These are phyloP conservation scores for Trichoderma brevicompactum DNA, from an alignment of 2,329 filamentous ascomycete genomes.

Conservation along the genomic window DNA sequence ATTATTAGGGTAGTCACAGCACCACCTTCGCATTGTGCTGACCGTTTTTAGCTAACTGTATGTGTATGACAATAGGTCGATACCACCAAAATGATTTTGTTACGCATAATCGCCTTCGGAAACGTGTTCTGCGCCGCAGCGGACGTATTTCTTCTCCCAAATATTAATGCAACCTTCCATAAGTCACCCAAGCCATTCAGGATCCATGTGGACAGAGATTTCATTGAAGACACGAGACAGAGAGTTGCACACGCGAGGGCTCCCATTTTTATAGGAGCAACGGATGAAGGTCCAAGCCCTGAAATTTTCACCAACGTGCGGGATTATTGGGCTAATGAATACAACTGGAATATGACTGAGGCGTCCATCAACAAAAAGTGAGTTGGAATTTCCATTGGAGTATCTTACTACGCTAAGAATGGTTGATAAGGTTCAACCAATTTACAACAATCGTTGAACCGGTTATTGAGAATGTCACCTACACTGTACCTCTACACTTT, in stretches of 20 bases:
- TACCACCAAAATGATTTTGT: background rate
- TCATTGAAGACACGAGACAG: constrained; percentile 13
- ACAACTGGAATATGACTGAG: background rate
- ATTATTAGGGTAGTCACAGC: no score
- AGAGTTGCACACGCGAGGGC: background rate
- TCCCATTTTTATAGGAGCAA: background rate
- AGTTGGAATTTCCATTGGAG: background rate
- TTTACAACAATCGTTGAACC: background rate
- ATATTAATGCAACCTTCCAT: background rate
- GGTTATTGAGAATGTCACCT: background rate
- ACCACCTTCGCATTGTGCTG: no score
- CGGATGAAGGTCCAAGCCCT: background rate
- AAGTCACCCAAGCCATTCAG: background rate
- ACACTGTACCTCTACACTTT: background rate
- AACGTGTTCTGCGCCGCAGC: background rate
- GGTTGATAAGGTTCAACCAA: background rate
- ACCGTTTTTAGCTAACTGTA: no score
- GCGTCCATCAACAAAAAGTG: background rate
- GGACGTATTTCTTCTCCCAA: background rate
- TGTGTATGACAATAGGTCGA: background rate
- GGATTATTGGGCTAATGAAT: background rate
- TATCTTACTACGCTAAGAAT: background rate
- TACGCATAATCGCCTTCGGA: background rate
- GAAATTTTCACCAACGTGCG: background rate
- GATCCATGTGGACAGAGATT: background rate